These are phyloP conservation scores for Penicillium sp. DNA, from an alignment of 2,329 filamentous ascomycete genomes.

Conservation along the genomic window DNA sequence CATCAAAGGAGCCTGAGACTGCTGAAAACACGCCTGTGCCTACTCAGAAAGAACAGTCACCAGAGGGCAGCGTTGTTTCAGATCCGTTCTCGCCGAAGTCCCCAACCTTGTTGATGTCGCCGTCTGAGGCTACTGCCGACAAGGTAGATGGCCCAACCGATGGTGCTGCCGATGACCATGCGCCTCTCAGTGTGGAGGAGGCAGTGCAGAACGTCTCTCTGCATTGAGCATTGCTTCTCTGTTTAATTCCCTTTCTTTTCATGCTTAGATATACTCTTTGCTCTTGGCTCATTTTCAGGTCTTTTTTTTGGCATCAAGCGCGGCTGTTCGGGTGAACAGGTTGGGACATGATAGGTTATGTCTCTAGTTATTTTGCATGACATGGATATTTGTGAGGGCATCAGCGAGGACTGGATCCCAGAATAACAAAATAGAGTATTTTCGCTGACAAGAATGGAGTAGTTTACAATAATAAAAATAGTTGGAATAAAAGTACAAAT, in stretches of 20 bases:
- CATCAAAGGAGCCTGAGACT: conserved; percentile 15
- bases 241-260: not conserved
- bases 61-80: conserved; percentile 2
- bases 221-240: conserved; percentile 11
- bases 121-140: not conserved
- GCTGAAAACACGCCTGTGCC: conserved; percentile 6
- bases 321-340: not conserved
- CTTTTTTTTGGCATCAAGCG: conserved; percentile 1
- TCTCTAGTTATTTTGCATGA: not conserved
- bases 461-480: conserved; percentile 2
- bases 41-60: not conserved
- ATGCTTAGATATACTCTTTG: not conserved
- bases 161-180: not conserved
- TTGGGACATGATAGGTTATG: not conserved
- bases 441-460: conserved; percentile 8
- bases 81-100: conserved; percentile 27
- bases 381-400: not conserved
- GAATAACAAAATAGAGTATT: not conserved
- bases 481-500: conserved; percentile 5
- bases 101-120: conserved; percentile 20
- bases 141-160: not conserved
- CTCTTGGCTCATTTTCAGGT: not conserved
- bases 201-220: conserved; percentile 37
- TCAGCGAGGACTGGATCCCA: not conserved
- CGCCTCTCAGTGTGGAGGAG: conserved; percentile 34